Percentiles rank a stretch among this genome's conserved stretches.
These are phyloP conservation scores for Solioccasus polychromus DNA, from an alignment of 768 basidiomycete species.

Conservation along the genomic window DNA sequence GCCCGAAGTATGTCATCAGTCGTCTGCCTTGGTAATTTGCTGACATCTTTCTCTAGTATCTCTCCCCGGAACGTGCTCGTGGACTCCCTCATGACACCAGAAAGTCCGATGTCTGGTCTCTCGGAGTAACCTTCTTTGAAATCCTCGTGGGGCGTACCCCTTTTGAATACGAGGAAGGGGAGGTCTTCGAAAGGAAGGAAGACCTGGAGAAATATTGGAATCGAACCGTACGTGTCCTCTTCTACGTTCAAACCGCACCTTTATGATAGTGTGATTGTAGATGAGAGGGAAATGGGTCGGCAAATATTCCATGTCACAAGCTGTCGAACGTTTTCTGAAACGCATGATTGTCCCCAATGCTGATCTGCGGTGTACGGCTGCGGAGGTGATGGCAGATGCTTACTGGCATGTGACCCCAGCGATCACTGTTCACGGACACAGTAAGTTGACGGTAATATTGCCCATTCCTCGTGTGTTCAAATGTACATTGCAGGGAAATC, in stretches of 20 bases:
- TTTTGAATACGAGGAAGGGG: constrained; percentile 79
- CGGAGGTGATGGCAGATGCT: constrained; percentile 59
- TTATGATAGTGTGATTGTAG: constrained; percentile 29
- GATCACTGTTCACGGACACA: constrained; percentile 34
- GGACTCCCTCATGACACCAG: constrained; percentile 92
- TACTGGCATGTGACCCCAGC: constrained; percentile 54
- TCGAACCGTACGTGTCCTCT: constrained; percentile 56
- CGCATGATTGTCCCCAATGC: constrained; percentile 81
- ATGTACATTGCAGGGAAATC: constrained; percentile 31
- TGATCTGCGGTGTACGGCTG: constrained; percentile 71
- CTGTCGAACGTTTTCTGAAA: constrained; percentile 64
- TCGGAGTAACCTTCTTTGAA: constrained; percentile 91
- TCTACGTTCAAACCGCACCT: not conserved
- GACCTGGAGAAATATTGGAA: constrained; percentile 86
- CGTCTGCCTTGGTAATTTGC: not conserved
- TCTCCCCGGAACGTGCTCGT: constrained; percentile 87
- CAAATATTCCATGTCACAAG: constrained; percentile 53
- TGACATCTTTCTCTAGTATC: constrained; percentile 53
- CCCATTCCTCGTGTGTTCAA: not conserved
- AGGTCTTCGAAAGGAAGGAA: constrained; percentile 74
- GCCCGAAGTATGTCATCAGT: constrained; percentile 62
- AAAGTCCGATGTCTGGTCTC: constrained; percentile 85
- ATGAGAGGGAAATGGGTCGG: constrained; percentile 87
- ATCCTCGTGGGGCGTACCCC: constrained; percentile 90
- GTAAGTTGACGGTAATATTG: constrained; percentile 35